phyloP scores from a whole-genome alignment of 73 alveolate genomes.

The Blepharisma stoltei region DNA sequence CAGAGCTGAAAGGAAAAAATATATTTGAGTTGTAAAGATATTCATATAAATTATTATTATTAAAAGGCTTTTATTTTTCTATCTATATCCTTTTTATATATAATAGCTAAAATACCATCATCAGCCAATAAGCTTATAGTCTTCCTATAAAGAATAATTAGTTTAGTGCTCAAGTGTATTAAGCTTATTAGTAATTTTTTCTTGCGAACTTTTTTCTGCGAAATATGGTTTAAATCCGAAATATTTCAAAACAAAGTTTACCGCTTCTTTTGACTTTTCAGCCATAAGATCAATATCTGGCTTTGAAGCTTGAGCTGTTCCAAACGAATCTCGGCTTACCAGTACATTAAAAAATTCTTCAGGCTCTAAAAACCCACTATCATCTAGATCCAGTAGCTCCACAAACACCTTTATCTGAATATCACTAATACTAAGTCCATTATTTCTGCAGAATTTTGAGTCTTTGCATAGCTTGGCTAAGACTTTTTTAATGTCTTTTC shows the following conservation, averaged over 20 bases:
- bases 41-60: too few species aligned
- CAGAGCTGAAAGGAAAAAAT: constrained; percentile 21
- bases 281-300: constrained; percentile 25
- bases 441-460: constrained; percentile 35
- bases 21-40: not conserved
- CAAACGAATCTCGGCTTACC: constrained; percentile 48
- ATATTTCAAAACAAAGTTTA: not conserved
- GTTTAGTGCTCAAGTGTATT: too few species aligned
- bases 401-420: constrained; percentile 47
- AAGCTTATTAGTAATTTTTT: too few species aligned
- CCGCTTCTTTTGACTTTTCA: constrained; percentile 7
- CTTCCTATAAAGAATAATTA: too few species aligned
- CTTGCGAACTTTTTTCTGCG: too few species aligned
- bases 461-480: constrained; percentile 34
- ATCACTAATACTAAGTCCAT: constrained; percentile 34
- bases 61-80: too few species aligned
- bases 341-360: constrained; percentile 64
- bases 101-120: too few species aligned
- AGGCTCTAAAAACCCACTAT: constrained; percentile 58
- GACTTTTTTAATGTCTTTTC: constrained; percentile 34
- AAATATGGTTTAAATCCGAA: too few species aligned
- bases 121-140: too few species aligned
- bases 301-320: constrained; percentile 34
- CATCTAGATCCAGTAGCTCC: constrained; percentile 59
- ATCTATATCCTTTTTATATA: too few species aligned